phyloP scores from a whole-genome alignment of 805 yeast species.

The Saccharomycopsis vini region DNA sequence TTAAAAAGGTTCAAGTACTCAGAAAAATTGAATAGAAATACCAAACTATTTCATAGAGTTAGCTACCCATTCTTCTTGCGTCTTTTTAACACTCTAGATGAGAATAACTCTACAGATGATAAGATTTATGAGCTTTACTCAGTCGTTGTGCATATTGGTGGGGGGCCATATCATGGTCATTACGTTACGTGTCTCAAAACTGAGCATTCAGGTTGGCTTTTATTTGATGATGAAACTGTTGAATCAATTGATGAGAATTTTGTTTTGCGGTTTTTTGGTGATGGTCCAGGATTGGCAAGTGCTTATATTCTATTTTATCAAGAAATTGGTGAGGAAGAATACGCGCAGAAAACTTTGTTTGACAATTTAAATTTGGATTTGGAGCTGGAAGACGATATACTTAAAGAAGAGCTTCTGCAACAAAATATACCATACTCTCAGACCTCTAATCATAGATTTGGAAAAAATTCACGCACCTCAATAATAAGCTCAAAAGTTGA shows the following conservation, averaged over 20 bases:
- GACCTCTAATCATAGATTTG: too few relatives aligned
- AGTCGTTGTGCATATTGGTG: constrained; percentile 90
- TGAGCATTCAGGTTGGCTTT: constrained; percentile 72
- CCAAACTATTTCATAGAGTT: constrained; percentile 79
- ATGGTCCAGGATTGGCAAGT: constrained; percentile 77
- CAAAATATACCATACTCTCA: too few relatives aligned
- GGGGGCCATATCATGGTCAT: constrained; percentile 97
- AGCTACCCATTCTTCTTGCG: constrained; percentile 68
- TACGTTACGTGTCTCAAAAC: constrained; percentile 83
- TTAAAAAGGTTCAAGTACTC: constrained; percentile 88
- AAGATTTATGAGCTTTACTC: constrained; percentile 74
- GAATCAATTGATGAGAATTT: constrained; percentile 78
- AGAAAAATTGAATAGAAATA: constrained; percentile 70
- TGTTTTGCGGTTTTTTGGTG: constrained; percentile 82
- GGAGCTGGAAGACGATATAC: too few relatives aligned
- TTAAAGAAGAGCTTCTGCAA: too few relatives aligned
- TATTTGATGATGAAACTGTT: constrained; percentile 93
- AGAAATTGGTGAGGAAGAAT: constrained; percentile 38
- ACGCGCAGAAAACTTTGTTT: constrained; percentile 24
- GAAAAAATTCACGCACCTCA: too few relatives aligned
- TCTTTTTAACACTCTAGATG: constrained; percentile 56
- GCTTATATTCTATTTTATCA: constrained; percentile 86
- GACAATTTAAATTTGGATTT: constrained; percentile 14
- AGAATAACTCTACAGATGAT: constrained; percentile 35
- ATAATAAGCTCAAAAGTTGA: too few relatives aligned